phyloP scores from a whole-genome alignment of 1,139 yeast genomes.

The Pichia inconspicua region DNA sequence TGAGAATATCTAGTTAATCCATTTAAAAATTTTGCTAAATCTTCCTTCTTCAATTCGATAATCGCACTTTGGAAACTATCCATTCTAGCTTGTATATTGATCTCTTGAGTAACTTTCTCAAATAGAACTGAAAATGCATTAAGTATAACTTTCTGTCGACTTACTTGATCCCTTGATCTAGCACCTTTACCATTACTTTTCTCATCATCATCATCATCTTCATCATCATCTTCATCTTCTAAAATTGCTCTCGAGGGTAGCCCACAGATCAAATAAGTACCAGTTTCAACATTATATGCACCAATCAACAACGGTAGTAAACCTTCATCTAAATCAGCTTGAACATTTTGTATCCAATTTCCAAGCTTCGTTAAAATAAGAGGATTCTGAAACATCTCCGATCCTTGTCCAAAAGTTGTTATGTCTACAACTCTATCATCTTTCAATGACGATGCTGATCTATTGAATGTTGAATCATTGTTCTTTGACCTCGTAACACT shows the following conservation, averaged over 20 bases:
- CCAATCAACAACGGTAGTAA: slow-evolving; percentile 84
- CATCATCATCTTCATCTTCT: slow-evolving; percentile 20
- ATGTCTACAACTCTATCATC: slow-evolving; percentile 31
- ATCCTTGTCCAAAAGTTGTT: slow-evolving; percentile 34
- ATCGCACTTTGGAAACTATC: slow-evolving; percentile 94
- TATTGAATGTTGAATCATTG: slow-evolving; percentile 13
- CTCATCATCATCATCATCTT: not conserved
- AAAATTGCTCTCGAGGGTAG: slow-evolving; percentile 70
- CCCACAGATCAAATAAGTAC: slow-evolving; percentile 84
- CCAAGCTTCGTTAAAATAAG: slow-evolving; percentile 78
- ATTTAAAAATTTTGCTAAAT: slow-evolving; percentile 80
- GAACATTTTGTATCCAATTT: slow-evolving; percentile 83
- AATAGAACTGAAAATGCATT: slow-evolving; percentile 88
- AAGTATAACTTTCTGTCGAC: slow-evolving; percentile 35
- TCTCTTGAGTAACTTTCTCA: slow-evolving; percentile 44
- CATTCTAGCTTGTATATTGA: slow-evolving; percentile 82
- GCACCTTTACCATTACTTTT: not conserved
- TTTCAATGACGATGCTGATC: slow-evolving; percentile 11
- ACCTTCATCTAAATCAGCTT: slow-evolving; percentile 69
- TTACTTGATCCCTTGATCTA: slow-evolving; percentile 20
- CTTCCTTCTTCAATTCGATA: slow-evolving; percentile 83
- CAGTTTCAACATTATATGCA: slow-evolving; percentile 63
- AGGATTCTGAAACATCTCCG: slow-evolving; percentile 75
- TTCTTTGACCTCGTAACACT: slow-evolving; percentile 15
- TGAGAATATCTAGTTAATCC: slow-evolving; percentile 34